Conservation (phyloP, 345 rosid species). For the Brassica juncea region DNA sequence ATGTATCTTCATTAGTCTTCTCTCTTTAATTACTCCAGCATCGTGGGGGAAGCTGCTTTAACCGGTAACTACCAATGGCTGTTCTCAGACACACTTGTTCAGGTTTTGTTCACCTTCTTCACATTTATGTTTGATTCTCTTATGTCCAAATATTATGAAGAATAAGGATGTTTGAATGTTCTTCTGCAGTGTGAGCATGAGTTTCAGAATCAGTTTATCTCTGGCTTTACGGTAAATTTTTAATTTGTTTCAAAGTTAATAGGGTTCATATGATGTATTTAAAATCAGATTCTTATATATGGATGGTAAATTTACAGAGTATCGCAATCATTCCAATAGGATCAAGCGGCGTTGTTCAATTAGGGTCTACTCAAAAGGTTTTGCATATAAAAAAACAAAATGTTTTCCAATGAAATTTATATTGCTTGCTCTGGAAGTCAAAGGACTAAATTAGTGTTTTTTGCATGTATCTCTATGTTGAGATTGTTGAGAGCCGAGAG, state of each 20-base stretch:
- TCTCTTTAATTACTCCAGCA: slow-evolving; percentile 38
- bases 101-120: slow-evolving; percentile 38
- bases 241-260: not conserved
- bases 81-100: slow-evolving; percentile 52
- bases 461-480: not conserved
- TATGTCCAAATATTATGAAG: not conserved
- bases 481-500: slow-evolving; percentile 65
- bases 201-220: slow-evolving; percentile 39
- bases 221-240: slow-evolving; percentile 30
- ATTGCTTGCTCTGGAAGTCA: slow-evolving; percentile 18
- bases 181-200: slow-evolving; percentile 33
- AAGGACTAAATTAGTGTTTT: slow-evolving; percentile 16
- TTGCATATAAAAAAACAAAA: slow-evolving; percentile 20
- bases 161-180: slow-evolving; percentile 2
- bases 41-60: slow-evolving; percentile 68
- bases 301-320: slow-evolving; percentile 55
- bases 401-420: not conserved
- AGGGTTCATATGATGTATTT: slow-evolving; percentile 5
- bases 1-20: not conserved
- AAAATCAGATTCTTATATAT: slow-evolving; percentile 15
- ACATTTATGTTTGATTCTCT: not conserved
- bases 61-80: slow-evolving; percentile 78
- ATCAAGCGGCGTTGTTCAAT: slow-evolving; percentile 68
- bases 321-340: slow-evolving; percentile 64
- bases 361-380: slow-evolving; percentile 85